Conservation (phyloP, 768 basidiomycete genomes). For the Russula virescens region DNA sequence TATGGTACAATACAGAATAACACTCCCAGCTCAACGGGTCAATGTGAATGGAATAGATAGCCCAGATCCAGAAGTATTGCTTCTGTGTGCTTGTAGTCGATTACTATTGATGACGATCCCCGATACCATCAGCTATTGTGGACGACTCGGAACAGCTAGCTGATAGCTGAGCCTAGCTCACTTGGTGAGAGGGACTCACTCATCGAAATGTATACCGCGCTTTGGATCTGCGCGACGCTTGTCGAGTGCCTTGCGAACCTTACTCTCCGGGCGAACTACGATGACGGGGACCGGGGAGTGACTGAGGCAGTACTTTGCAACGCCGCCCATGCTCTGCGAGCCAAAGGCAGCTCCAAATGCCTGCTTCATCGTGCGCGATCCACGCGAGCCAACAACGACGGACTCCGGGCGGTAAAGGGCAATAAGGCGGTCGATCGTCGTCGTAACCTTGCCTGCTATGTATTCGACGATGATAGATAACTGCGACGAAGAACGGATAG, state of each 20-base stretch:
- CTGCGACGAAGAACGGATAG: conserved; percentile 33
- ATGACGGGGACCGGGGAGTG: conserved; percentile 95
- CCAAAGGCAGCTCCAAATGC: conserved; percentile 47
- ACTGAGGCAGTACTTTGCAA: conserved; percentile 70
- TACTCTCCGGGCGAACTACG: conserved; percentile 86
- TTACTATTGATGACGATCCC: not conserved
- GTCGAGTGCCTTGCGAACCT: conserved; percentile 76
- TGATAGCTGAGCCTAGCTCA: no score
- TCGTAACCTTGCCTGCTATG: conserved; percentile 85
- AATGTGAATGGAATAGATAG: conserved; percentile 8
- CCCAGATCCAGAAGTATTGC: conserved; percentile 8
- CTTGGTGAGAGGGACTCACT: conserved; percentile 33
- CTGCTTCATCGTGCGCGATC: conserved; percentile 51
- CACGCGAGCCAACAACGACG: conserved; percentile 88
- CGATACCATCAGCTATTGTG: not conserved
- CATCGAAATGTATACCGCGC: conserved; percentile 77
- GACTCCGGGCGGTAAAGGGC: conserved; percentile 89
- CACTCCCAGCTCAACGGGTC: conserved; percentile 12
- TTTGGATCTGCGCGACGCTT: conserved; percentile 88
- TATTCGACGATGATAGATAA: conserved; percentile 91
- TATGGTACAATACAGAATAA: not conserved
- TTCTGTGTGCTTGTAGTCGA: conserved; percentile 7
- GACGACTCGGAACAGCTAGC: no score
- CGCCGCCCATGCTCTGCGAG: conserved; percentile 54
- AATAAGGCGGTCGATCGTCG: conserved; percentile 87